Evolutionary conservation across 148 eudicot genomes (phyloP).

Genomic region (Pharnaceum exiguum): DNA sequence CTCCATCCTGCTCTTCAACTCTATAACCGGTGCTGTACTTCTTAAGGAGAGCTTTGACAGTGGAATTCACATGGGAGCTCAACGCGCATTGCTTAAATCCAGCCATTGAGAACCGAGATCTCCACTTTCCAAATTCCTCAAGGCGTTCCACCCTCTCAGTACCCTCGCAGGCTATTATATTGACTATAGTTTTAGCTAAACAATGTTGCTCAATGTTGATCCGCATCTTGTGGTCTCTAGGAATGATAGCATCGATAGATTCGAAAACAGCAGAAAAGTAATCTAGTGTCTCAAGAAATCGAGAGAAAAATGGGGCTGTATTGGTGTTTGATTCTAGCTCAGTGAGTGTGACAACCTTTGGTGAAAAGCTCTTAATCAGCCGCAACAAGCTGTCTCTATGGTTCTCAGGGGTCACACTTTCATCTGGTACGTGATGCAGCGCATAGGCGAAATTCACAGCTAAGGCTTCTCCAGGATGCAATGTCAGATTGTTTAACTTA

Average conservation of each 20-base stretch:
- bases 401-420: conserved; percentile 41
- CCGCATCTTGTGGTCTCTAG: conserved; percentile 40
- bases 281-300: conserved; percentile 42
- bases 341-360: conserved; percentile 51
- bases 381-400: conserved; percentile 45
- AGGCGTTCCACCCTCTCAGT: conserved; percentile 54
- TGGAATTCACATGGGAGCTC: conserved; percentile 39
- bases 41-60: conserved; percentile 32
- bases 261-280: conserved; percentile 52
- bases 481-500: conserved; percentile 19
- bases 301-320: conserved; percentile 36
- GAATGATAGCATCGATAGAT: conserved; percentile 39
- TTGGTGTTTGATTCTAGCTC: conserved; percentile 54
- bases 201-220: conserved; percentile 58
- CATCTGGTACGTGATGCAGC: conserved; percentile 64
- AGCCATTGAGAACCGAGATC: conserved; percentile 49
- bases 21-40: conserved; percentile 37
- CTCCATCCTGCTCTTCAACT: conserved; percentile 43
- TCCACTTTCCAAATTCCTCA: conserved; percentile 61
- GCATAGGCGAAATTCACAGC: conserved; percentile 50
- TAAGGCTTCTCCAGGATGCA: conserved; percentile 37
- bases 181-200: conserved; percentile 51
- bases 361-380: conserved; percentile 39
- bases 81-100: conserved; percentile 53
- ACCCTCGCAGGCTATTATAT: conserved; percentile 59